These are phyloP conservation scores for Rhazya stricta DNA, from an alignment of 257 asterid species.

Conservation along the genomic window DNA sequence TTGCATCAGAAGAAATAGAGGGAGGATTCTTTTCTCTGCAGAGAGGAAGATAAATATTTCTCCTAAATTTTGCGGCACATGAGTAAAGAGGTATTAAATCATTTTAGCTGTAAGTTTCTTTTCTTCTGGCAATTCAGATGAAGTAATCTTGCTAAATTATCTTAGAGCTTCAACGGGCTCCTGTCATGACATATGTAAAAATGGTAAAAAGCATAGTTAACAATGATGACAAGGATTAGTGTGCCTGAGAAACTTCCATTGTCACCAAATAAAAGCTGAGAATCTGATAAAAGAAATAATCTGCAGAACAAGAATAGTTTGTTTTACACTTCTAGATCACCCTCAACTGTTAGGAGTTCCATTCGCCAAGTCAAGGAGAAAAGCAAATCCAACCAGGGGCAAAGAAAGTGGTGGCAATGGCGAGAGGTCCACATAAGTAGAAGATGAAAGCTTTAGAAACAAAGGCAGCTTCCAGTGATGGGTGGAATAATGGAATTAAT, in stretches of 20 bases:
- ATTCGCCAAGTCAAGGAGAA: neutral
- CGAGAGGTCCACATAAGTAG: constrained; percentile 14
- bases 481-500: constrained; percentile 1
- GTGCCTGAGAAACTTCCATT: neutral
- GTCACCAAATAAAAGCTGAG: neutral
- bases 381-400: constrained; percentile 13
- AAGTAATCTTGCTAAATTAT: constrained; percentile 20
- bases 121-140: too few species aligned
- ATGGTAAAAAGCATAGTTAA: constrained; percentile 6
- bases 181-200: constrained; percentile 28
- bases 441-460: constrained; percentile 18
- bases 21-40: too few species aligned
- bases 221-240: neutral
- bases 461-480: neutral
- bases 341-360: neutral
- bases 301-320: neutral
- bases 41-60: too few species aligned
- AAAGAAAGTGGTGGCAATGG: neutral
- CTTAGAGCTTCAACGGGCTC: constrained; percentile 28
- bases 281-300: constrained; percentile 10
- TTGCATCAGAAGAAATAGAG: too few species aligned
- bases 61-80: too few species aligned
- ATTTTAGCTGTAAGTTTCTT: too few species aligned
- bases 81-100: too few species aligned
- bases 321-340: neutral